Evolutionary conservation across 2,329 filamentous ascomycete species (phyloP), one percentile per base, ranked within the genome.

Genomic region (Furcasterigmium furcatum): DNA sequence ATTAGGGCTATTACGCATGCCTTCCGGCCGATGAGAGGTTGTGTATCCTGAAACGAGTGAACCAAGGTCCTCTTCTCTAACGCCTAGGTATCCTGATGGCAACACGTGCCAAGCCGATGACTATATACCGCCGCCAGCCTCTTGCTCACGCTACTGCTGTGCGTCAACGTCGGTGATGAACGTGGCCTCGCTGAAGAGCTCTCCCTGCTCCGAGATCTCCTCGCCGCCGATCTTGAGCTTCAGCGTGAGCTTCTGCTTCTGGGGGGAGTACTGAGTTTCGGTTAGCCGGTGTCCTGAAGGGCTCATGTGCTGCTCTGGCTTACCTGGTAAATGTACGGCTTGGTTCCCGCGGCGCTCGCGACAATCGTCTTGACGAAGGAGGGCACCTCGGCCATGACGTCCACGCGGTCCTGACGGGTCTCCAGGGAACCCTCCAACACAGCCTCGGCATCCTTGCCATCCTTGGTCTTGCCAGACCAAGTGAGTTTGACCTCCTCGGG

Each of bases 281-380:
- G 18, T 20, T 10, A 39, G 9, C 30, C 7, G 30, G 18, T 5
- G 12, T 47, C 40, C 34, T 36, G 7, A 9, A 8, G 16, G 18
- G 14, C 6, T 10, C 10, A 27, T 19, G n/a, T n/a, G n/a, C n/a
- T 1, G 13, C 7, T 19, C 12, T 21, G 21, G 64, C 77, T 54
- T 67, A 91, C 89, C 78, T 95, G 94, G 71, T 96, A 99, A 58
- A 99, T 97, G 67, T 96, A 99, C 5, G 94, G 94, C 74, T 91
- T 94, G 22, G 94, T 95, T 51, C 94, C 94, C 4, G 86, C 90
- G 12, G 92, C 89, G 53, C 81, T 85, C 36, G 88, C 88, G 21
- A 95, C 91, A 62, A 99, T 90, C 57, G 84, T 84, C 80, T 99
- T 99, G 66, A 99, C 85, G 59, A 99, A 95, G 24, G 87, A 89